Evolutionary conservation across 768 basidiomycete species (phyloP), one percentile per base, ranked within the genome.

Genomic region (Mycena rosella): DNA sequence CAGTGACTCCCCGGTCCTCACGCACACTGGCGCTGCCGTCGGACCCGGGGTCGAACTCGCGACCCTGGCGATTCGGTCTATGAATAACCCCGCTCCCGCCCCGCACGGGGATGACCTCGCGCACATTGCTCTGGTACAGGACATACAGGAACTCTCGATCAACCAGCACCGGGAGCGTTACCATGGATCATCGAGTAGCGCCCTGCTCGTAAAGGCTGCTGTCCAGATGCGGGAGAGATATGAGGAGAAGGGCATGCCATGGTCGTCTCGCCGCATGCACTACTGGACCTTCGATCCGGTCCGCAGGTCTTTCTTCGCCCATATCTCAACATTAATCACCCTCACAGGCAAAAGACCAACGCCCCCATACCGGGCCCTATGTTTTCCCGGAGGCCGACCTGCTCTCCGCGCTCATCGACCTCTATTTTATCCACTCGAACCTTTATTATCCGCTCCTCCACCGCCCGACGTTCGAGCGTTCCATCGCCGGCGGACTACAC

Each of bases 371-470:
- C 42, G 7, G n/a, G 3, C 38, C 34, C 56, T 86, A 84, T 71
- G 64, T 32, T 0, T 90, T 88, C 71, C 90, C 89, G 0, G 82
- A 84, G 2, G 65, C 76, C 2, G 88, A 88, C 48, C 83, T 96
- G 40, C 79, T 87, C 8, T 40, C 65, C 6, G 42, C 70, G 0
- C 83, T 96, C 48, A 77, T 94, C 40, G 83, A 90, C 36, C 78
- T 88, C n/a, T 95, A 91, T 72, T 96, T 96, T 74, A 65, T 67
- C 0, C 66, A 85, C 47, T 60, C 84, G 65, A 91, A 95, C 71
- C 65, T 82, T 22, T 80, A 85, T 60, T 73, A 86, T 0, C 93
- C 94, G 0, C 81, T 96, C 6, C 81, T 97, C 5, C 94, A 96
- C 71, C 85, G 89, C 6, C 89, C 89, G 0, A 86, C 86, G 4